Percentiles rank a stretch among this genome's conserved stretches.
phyloP scores from a whole-genome alignment of 1,139 yeast genomes.

The Geotrichum restrictum region DNA sequence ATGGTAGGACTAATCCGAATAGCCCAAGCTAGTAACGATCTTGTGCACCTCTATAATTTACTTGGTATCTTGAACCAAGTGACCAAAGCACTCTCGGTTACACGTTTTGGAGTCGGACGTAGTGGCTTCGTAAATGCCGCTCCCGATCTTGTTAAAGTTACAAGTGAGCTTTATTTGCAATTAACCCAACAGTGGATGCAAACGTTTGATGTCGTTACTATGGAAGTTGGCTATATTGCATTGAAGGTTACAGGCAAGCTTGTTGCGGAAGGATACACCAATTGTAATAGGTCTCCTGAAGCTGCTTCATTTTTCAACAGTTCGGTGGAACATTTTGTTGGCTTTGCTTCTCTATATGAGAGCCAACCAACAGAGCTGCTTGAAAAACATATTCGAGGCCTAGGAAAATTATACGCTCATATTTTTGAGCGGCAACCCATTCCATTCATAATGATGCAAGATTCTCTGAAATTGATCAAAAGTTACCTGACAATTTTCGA shows the following conservation, averaged over 20 bases:
- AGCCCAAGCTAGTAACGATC: constrained; percentile 43
- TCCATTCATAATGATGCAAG: constrained; percentile 65
- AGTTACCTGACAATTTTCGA: constrained; percentile 58
- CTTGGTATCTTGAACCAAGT: constrained; percentile 70
- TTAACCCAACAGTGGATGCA: constrained; percentile 62
- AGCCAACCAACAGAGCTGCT: constrained; percentile 50
- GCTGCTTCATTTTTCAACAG: constrained; percentile 57
- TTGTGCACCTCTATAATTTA: constrained; percentile 55
- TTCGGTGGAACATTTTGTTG: constrained; percentile 58
- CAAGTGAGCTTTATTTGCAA: constrained; percentile 56
- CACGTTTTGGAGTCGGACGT: constrained; percentile 77
- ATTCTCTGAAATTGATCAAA: constrained; percentile 56
- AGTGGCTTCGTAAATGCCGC: constrained; percentile 72
- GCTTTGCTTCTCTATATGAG: constrained; percentile 53
- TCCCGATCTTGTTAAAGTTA: constrained; percentile 55
- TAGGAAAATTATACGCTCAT: constrained; percentile 66
- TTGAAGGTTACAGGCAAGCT: constrained; percentile 71
- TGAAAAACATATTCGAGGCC: constrained; percentile 69
- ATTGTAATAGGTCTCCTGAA: constrained; percentile 57
- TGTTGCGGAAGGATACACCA: constrained; percentile 71
- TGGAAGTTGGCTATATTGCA: constrained; percentile 73
- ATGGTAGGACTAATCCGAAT: constrained; percentile 49
- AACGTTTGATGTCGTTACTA: constrained; percentile 36
- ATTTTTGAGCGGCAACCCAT: constrained; percentile 60
- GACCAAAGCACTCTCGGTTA: constrained; percentile 66